Evolutionary conservation across 345 rosid genomes (phyloP).

Genomic region (Angophora floribunda): DNA sequence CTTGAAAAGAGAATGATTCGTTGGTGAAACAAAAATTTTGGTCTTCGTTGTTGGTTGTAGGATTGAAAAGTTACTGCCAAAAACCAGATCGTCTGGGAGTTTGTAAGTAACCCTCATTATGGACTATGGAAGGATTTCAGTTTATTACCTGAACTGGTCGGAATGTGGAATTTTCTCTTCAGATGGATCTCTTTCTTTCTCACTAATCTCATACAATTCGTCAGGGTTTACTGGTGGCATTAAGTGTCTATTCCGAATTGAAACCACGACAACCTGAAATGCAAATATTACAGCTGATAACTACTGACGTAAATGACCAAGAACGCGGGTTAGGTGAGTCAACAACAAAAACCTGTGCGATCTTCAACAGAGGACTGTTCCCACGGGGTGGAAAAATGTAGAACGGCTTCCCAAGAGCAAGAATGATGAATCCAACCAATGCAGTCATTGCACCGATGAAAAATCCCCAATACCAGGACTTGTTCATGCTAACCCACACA

Average conservation of each 20-base stretch:
- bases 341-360: not conserved
- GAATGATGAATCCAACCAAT: not conserved
- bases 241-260: not conserved
- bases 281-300: not conserved
- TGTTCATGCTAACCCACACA: constrained; percentile 8
- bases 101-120: not conserved
- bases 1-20: not conserved
- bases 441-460: not conserved
- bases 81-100: not conserved
- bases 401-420: constrained; percentile 1
- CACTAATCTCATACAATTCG: not conserved
- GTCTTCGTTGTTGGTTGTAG: not conserved
- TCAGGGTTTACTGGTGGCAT: not conserved
- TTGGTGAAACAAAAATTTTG: not conserved
- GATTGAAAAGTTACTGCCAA: not conserved
- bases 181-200: not conserved
- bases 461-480: constrained; percentile 1
- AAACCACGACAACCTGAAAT: not conserved
- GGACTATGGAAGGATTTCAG: not conserved
- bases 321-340: not conserved
- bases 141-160: not conserved
- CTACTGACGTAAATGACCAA: not conserved
- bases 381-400: not conserved
- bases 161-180: not conserved
- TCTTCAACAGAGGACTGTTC: not conserved